These are phyloP conservation scores for Cutaneotrichosporon sp. DNA, from an alignment of 1,284 basidiomycete genomes.

Conservation along the genomic window DNA sequence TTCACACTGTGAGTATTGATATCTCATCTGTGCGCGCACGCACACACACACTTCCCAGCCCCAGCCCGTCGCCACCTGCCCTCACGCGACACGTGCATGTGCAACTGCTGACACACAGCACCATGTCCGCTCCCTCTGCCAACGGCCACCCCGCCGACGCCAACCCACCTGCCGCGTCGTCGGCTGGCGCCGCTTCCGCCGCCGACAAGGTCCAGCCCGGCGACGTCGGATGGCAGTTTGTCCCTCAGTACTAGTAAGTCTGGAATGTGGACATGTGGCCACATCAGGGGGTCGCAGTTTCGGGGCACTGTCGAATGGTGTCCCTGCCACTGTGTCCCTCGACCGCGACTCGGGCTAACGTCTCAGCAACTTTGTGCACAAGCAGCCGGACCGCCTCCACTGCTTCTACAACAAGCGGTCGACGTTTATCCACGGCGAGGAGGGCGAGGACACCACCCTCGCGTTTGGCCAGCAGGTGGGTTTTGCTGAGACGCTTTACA, in stretches of 20 bases:
- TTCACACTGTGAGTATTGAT: no score
- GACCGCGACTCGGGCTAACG: neutral
- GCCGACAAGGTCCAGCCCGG: conserved; percentile 24
- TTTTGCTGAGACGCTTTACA: conserved; percentile 6
- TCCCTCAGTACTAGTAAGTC: conserved; percentile 78
- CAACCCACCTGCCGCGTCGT: conserved; percentile 11
- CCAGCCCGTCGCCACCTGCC: no score
- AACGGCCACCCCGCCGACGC: conserved; percentile 31
- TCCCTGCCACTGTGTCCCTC: neutral
- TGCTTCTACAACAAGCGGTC: conserved; percentile 99
- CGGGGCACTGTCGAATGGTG: neutral
- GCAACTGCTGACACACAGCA: neutral
- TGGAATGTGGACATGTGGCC: neutral
- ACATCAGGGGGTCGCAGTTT: no score
- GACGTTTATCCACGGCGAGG: conserved; percentile 91
- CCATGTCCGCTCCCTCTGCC: conserved; percentile 29
- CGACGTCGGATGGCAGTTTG: conserved; percentile 89
- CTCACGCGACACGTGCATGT: no score
- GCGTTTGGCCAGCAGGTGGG: conserved; percentile 80
- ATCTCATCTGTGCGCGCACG: no score
- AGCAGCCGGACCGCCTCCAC: conserved; percentile 90
- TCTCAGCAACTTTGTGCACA: conserved; percentile 86
- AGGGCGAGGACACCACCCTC: conserved; percentile 88
- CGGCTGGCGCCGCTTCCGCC: conserved; percentile 1
- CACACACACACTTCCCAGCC: no score